These are phyloP conservation scores for Mentha longifolia DNA, from an alignment of 257 asterid genomes.

Conservation along the genomic window DNA sequence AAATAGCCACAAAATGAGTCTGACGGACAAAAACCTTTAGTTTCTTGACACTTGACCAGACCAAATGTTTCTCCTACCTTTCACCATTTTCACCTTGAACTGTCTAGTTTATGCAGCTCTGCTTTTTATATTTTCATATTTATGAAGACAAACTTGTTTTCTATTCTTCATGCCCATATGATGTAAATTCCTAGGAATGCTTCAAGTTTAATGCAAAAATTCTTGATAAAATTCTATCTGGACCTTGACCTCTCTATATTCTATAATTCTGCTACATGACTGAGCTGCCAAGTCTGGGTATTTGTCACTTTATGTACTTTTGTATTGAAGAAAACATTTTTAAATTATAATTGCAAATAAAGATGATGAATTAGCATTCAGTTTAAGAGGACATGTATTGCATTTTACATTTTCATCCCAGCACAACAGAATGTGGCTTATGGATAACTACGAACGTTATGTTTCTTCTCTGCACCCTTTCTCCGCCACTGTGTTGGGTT, in stretches of 20 bases:
- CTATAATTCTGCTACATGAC: not conserved
- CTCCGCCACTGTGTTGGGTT: not conserved
- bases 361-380: not conserved
- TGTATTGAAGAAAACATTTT: not conserved
- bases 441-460: not conserved
- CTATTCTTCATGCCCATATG: not conserved
- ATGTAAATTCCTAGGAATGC: not conserved
- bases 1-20: constrained; percentile 1
- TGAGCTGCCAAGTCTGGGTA: not conserved
- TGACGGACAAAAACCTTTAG: not conserved
- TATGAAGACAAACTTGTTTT: constrained; percentile 1
- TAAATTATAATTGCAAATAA: not conserved
- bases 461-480: not conserved
- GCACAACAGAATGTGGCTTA: not conserved
- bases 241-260: constrained; percentile 6
- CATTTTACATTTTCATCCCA: not conserved
- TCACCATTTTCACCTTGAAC: not conserved
- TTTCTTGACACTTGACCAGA: not conserved
- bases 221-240: not conserved
- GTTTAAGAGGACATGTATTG: not conserved
- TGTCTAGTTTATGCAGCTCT: not conserved
- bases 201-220: constrained; percentile 2
- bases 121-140: not conserved
- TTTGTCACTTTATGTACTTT: not conserved
- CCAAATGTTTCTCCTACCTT: constrained; percentile 6